Evolutionary conservation across 2,329 filamentous ascomycete genomes (phyloP).

Genomic region (Acrocalymma vagum): DNA sequence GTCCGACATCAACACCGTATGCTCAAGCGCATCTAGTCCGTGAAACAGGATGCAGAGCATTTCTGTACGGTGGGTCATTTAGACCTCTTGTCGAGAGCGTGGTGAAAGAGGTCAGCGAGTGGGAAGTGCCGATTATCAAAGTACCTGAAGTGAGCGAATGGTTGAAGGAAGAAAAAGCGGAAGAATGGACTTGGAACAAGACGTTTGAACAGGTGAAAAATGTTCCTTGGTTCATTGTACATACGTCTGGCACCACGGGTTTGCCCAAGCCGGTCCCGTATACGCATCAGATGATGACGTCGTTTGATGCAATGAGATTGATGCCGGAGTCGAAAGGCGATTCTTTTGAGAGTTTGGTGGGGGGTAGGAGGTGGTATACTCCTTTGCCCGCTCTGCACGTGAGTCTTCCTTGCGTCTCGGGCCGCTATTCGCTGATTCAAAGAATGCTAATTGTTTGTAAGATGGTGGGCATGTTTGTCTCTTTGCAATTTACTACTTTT

Average conservation of each 20-base stretch:
- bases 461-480: constrained; percentile 16
- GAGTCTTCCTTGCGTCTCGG: no score
- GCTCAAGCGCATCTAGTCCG: constrained; percentile 11
- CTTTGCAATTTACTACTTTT: constrained; percentile 16
- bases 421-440: neutral
- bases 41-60: constrained; percentile 8
- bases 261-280: constrained; percentile 20
- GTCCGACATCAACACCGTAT: constrained; percentile 8
- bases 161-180: constrained; percentile 2
- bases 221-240: constrained; percentile 35
- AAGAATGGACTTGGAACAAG: constrained; percentile 24
- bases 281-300: constrained; percentile 21
- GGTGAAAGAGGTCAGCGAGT: constrained; percentile 1
- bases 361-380: constrained; percentile 14
- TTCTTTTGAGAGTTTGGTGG: constrained; percentile 3
- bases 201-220: constrained; percentile 28
- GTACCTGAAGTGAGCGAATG: constrained; percentile 5
- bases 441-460: constrained; percentile 1
- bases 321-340: constrained; percentile 13
- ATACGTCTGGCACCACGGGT: constrained; percentile 51
- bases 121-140: constrained; percentile 3
- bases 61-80: constrained; percentile 10
- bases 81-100: constrained; percentile 21
- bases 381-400: constrained; percentile 16
- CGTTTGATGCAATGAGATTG: constrained; percentile 10